Base-by-base conservation (phyloP, 140 eudicot species). In the Bidens hawaiensis region DNA sequence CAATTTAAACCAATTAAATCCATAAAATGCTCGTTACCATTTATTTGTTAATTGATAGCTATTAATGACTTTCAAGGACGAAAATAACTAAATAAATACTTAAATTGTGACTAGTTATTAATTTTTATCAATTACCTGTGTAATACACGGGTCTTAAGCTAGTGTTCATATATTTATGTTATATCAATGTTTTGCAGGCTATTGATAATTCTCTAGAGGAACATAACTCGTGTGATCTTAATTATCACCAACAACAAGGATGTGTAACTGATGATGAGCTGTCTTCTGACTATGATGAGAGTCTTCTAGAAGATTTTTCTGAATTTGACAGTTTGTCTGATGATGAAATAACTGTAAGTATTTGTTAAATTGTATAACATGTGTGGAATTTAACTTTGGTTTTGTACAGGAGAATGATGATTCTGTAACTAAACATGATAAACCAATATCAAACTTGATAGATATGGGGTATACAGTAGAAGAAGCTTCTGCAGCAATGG, bases 391-490 rank as follows among this genome's bases (percentile, higher is more conserved):
- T 6, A 18, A 52, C 30, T 34, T 65, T 13, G 22, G 31, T 75
- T 17, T 49, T 81, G 79, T 57, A 22, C 81, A 86, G 97, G 81
- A 76, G n/a, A 75, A 60, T 65, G 30, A 31, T 33, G 33, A 10
- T 65, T 60, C 67, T 23, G 19, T 68, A 24, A 53, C 84, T 47
- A 71, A 55, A 38, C 70, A 58, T 45, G 85, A 86, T n/a, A 15
- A 66, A 57, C 71, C 31, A 15, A 46, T 82, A 40, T 64, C 68
- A 33, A 2, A 52, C 51, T 74, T 90, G 70, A 65, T 71, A 28
- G 73, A 67, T 16, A 90, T 90, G 97, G 94, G 89, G 51, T 90
- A 71, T 51, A 25, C 82, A 17, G 59, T 69, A 19, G 95, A 86
- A 69, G 95, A 83, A 74, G 85, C 87, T 56, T 58, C 69, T 46